Evolutionary conservation across 164 flowering plant genomes (phyloP).

Genomic region (Nelumbo lutea): DNA sequence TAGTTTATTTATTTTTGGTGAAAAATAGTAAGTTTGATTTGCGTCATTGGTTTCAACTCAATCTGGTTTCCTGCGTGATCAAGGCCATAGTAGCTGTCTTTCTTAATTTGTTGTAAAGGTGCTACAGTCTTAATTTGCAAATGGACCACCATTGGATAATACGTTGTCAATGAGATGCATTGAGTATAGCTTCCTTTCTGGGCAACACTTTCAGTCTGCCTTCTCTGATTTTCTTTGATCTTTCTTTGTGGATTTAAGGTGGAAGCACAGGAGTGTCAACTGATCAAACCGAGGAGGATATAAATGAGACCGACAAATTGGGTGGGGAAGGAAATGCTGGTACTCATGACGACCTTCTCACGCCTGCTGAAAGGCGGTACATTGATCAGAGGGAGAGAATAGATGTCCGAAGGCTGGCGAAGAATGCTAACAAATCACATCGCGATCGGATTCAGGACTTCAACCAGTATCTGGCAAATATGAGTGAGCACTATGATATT

Average conservation of each 20-base stretch:
- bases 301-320: constrained; percentile 24
- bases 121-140: too few species aligned
- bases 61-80: neutral
- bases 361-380: constrained; percentile 89
- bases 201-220: too few species aligned
- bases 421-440: constrained; percentile 83
- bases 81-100: too few species aligned
- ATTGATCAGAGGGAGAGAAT: constrained; percentile 68
- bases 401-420: constrained; percentile 57
- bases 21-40: too few species aligned
- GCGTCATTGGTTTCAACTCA: neutral
- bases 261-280: constrained; percentile 29
- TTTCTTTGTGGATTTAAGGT: constrained; percentile 22
- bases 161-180: neutral
- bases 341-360: constrained; percentile 47
- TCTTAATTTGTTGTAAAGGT: too few species aligned
- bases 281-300: constrained; percentile 32
- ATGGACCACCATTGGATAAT: neutral
- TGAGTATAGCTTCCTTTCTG: neutral
- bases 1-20: too few species aligned
- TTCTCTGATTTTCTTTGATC: neutral
- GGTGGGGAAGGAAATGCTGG: constrained; percentile 33
- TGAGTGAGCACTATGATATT: constrained; percentile 98
- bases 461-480: constrained; percentile 90
- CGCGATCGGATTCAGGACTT: constrained; percentile 84